Evolutionary conservation across 2,329 filamentous ascomycete species (phyloP).

Genomic region (Ophiostoma australiae): DNA sequence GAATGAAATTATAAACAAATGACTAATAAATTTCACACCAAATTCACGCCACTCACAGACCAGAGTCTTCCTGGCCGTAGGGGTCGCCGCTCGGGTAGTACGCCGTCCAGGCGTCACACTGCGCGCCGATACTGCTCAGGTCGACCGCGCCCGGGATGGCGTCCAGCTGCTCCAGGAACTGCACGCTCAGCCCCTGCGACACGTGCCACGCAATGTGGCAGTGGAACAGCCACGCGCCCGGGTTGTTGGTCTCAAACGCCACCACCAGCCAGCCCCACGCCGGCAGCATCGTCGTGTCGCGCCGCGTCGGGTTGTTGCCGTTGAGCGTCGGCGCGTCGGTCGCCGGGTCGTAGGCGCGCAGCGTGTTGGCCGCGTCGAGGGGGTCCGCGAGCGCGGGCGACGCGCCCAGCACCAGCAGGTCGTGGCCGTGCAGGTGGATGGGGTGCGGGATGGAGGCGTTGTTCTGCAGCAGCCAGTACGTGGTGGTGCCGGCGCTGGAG

Average conservation of each 20-base stretch:
- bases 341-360: slow-evolving; percentile 30
- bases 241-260: slow-evolving; percentile 48
- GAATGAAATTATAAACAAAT: background rate
- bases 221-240: slow-evolving; percentile 47
- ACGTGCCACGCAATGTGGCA: slow-evolving; percentile 51
- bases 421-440: slow-evolving; percentile 36
- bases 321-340: slow-evolving; percentile 34
- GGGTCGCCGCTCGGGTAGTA: slow-evolving; percentile 27
- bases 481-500: slow-evolving; percentile 26
- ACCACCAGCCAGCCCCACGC: slow-evolving; percentile 44
- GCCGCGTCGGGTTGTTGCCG: slow-evolving; percentile 41
- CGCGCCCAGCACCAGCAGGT: slow-evolving; percentile 35
- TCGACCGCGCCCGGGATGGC: slow-evolving; percentile 24
- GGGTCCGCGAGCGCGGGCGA: slow-evolving; percentile 28
- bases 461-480: slow-evolving; percentile 37
- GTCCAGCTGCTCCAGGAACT: slow-evolving; percentile 43
- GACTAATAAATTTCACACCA: background rate
- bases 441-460: slow-evolving; percentile 32
- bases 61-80: slow-evolving; percentile 24
- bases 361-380: slow-evolving; percentile 21
- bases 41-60: slow-evolving; percentile 14
- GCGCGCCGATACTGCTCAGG: slow-evolving; percentile 16
- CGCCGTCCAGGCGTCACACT: slow-evolving; percentile 24
- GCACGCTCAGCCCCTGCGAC: slow-evolving; percentile 45
- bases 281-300: slow-evolving; percentile 46